Base-by-base conservation (phyloP, 2,329 filamentous ascomycete species). In the Botrytis fabae region DNA sequence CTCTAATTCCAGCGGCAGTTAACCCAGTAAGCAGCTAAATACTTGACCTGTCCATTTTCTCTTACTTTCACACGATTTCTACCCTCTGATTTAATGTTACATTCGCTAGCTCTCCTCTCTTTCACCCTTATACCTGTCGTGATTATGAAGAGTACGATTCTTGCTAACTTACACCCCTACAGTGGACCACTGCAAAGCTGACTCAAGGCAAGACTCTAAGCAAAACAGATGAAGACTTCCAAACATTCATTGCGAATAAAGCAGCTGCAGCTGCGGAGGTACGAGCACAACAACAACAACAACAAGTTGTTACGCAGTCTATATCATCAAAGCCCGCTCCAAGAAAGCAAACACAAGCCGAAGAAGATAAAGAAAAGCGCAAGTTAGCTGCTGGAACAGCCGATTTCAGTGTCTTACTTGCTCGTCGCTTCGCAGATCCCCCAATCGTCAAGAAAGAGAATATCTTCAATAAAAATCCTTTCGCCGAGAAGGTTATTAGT, bases 211-310 rank as follows among this genome's bases (percentile, higher is more conserved):
- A 60, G 40, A 20, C 51, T 57, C 32, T 68, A 44, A 46, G 70
- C 70, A 72, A 72, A 62, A 48, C 70, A 48, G 70, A 72, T 46
- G 70, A 72, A 68, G 62, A 72, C 9, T 72, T 72, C 25, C 70
- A 72, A n/a, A 59, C 61, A 25, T 72, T 72, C 22, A 16, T 68
- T 42, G 32, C 63, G n/a, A 63, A 63, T 4, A 72, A 60, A 51
- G 44, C 40, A 7, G 32, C 22, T 44, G 16, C 12, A 42, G 2
- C 48, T 44, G n/a, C 46, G 2, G 40, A 57, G 38, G 40, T 51
- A 28, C 44, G 38, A 54, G 22, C 48, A 68, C 48, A 68, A n/a
- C 32, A 63, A n/a, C 28, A 54, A n/a, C n/a, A 28, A 28, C 28
- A 28, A 38, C 40, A 59, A 66, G 28, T n/a, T 65, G 48, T n/a